Evolutionary conservation across 1,139 yeast species (phyloP).

Genomic region (Pneumocystis oryctolagi): DNA sequence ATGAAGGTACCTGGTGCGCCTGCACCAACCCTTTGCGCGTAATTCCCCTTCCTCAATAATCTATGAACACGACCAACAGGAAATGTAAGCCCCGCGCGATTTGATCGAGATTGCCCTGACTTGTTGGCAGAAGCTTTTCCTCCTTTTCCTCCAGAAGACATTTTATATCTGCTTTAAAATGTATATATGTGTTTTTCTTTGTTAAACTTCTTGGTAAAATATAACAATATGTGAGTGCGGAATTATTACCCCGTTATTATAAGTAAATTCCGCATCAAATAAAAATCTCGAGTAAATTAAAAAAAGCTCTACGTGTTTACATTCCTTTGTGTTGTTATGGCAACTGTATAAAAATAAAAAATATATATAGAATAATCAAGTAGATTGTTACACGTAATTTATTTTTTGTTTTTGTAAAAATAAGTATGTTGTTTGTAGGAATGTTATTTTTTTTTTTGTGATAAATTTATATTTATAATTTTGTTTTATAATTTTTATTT

Average conservation of each 20-base stretch:
- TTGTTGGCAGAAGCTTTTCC: constrained; percentile 63
- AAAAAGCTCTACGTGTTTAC: background rate
- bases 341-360: background rate
- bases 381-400: background rate
- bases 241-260: background rate
- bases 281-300: background rate
- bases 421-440: background rate
- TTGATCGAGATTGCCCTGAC: constrained; percentile 89
- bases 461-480: background rate
- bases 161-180: background rate
- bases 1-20: constrained; percentile 37
- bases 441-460: background rate
- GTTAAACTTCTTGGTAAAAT: background rate
- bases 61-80: constrained; percentile 99
- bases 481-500: background rate
- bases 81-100: constrained; percentile 97
- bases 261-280: constrained; percentile 1
- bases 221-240: background rate
- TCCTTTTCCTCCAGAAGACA: constrained; percentile 81
- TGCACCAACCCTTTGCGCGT: background rate
- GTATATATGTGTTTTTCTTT: background rate
- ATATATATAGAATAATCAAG: background rate
- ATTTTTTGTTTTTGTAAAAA: background rate
- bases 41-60: constrained; percentile 87
- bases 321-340: background rate